Evolutionary conservation across 108 stramenopile species (phyloP).

Genomic region (Cyclotella cryptica): DNA sequence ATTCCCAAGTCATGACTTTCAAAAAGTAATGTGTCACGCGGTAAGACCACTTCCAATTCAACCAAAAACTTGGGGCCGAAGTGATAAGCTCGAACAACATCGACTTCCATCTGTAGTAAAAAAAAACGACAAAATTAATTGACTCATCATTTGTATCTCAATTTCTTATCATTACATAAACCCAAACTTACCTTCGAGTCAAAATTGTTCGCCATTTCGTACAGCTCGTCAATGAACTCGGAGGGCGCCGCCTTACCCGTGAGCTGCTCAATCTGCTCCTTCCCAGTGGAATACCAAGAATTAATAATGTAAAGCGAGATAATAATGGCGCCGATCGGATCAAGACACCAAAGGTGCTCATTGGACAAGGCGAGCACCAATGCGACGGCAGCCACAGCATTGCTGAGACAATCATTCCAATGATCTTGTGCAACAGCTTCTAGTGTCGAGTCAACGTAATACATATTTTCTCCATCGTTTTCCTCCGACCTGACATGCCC

Average conservation of each 20-base stretch:
- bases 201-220: constrained; percentile 78
- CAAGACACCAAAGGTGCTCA: constrained; percentile 73
- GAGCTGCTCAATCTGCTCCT: constrained; percentile 93
- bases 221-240: constrained; percentile 88
- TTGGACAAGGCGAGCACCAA: constrained; percentile 68
- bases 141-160: neutral
- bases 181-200: constrained; percentile 54
- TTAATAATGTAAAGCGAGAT: constrained; percentile 93
- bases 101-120: constrained; percentile 56
- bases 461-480: constrained; percentile 30
- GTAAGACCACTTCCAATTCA: constrained; percentile 94
- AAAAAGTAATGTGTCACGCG: constrained; percentile 74
- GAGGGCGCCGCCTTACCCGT: constrained; percentile 90
- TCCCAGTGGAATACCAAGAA: constrained; percentile 89
- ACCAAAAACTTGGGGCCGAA: constrained; percentile 96
- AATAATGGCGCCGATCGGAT: constrained; percentile 91
- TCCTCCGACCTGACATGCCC: constrained; percentile 40
- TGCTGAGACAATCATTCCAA: constrained; percentile 92
- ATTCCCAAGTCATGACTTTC: constrained; percentile 95
- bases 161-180: neutral
- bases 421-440: constrained; percentile 94
- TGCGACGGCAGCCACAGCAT: constrained; percentile 87
- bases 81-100: constrained; percentile 91
- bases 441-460: constrained; percentile 74
- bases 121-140: neutral